Conservation (phyloP, 805 yeast species). For the Suhomyces sp. region DNA sequence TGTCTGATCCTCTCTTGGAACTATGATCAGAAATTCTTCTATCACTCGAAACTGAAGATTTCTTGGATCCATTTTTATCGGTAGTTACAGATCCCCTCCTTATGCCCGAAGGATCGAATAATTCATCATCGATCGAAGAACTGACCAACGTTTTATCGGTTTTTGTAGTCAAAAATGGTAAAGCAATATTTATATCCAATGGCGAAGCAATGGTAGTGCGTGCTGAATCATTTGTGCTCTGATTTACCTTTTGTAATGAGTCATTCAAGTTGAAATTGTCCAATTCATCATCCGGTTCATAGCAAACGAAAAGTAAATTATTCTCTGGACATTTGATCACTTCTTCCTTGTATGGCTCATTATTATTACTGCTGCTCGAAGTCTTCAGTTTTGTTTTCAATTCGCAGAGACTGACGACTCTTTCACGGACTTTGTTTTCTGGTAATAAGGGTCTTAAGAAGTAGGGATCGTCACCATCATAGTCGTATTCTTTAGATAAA, state of each 20-base stretch:
- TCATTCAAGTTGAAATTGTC: conserved; percentile 15
- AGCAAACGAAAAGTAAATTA: conserved; percentile 59
- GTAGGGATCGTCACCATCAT: conserved; percentile 34
- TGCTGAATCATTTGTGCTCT: conserved; percentile 10
- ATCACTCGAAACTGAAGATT: conserved; percentile 12
- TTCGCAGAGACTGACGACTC: conserved; percentile 60
- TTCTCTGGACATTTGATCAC: conserved; percentile 57
- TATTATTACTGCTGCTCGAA: conserved; percentile 26
- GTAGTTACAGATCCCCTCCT: neutral
- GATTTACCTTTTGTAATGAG: conserved; percentile 5
- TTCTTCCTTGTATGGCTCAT: conserved; percentile 57
- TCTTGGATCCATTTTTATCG: neutral
- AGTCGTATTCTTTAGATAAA: conserved; percentile 53
- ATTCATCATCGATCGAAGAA: conserved; percentile 15
- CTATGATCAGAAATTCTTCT: conserved; percentile 2
- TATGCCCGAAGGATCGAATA: conserved; percentile 1
- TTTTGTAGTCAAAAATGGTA: conserved; percentile 42
- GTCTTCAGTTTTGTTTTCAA: conserved; percentile 52
- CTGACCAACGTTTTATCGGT: conserved; percentile 30
- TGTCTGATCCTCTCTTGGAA: conserved; percentile 1
- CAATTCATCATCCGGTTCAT: conserved; percentile 29
- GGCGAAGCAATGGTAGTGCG: conserved; percentile 40
- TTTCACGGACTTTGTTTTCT: conserved; percentile 36
- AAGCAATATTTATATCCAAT: conserved; percentile 42
- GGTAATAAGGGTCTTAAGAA: conserved; percentile 6